A percentile compares a stretch with the other conserved stretches of the same genome.
Conservation (phyloP, 768 basidiomycete species). For the Artomyces pyxidatus region DNA sequence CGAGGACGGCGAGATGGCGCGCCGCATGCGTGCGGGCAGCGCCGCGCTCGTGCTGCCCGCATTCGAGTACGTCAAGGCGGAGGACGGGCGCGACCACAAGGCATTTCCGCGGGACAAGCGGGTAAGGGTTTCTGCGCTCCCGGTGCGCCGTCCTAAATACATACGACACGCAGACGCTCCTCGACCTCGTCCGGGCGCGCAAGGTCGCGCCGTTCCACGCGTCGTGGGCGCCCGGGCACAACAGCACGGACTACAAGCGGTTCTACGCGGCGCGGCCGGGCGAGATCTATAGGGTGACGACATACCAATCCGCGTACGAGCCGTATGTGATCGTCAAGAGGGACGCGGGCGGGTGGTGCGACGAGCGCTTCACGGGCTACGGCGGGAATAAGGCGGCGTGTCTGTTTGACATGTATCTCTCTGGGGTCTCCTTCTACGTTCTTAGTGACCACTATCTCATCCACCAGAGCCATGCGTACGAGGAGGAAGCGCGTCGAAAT, state of each 20-base stretch:
- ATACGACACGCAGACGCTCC: constrained; percentile 48
- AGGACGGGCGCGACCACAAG: constrained; percentile 49
- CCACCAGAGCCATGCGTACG: constrained; percentile 80
- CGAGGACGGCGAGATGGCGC: constrained; percentile 22
- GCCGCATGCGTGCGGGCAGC: constrained; percentile 46
- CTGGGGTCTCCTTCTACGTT: constrained; percentile 78
- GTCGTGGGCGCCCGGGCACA: constrained; percentile 72
- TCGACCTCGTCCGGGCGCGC: constrained; percentile 46
- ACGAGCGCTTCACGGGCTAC: constrained; percentile 86
- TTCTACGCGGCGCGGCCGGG: constrained; percentile 57
- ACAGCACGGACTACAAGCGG: constrained; percentile 66
- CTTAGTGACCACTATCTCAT: constrained; percentile 83
- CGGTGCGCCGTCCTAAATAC: too few species aligned
- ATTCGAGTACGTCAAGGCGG: constrained; percentile 67
- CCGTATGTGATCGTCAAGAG: constrained; percentile 82
- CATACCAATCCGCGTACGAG: constrained; percentile 81
- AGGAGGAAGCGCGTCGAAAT: constrained; percentile 60
- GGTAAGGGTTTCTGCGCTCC: constrained; percentile 31
- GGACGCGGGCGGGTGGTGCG: constrained; percentile 35
- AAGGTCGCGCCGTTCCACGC: constrained; percentile 73
- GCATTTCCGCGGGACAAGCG: constrained; percentile 64
- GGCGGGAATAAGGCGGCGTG: constrained; percentile 93
- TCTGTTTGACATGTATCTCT: constrained; percentile 84
- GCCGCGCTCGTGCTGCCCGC: constrained; percentile 79
- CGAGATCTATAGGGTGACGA: constrained; percentile 65